Evolutionary conservation across 2,329 filamentous ascomycete species (phyloP).

Genomic region (Canariomyces notabilis): DNA sequence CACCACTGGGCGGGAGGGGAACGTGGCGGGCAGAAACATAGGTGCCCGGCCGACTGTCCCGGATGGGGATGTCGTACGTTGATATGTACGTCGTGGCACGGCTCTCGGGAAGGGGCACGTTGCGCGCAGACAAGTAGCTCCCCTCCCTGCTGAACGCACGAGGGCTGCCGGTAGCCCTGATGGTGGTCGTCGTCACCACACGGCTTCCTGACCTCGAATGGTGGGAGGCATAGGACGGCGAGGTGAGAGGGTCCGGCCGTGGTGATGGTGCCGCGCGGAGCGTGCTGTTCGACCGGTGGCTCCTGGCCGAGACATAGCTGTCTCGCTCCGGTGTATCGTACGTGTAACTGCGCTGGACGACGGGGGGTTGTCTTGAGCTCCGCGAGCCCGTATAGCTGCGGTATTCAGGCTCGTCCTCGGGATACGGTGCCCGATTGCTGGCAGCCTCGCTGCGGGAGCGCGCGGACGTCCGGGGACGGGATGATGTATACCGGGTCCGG

Average conservation of each 20-base stretch:
- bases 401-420: conserved; percentile 39
- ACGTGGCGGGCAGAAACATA: conserved; percentile 18
- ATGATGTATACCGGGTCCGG: conserved; percentile 37
- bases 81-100: conserved; percentile 20
- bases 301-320: conserved; percentile 42
- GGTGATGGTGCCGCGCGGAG: conserved; percentile 25
- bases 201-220: conserved; percentile 32
- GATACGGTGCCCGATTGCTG: conserved; percentile 33
- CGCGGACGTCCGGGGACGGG: conserved; percentile 32
- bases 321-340: conserved; percentile 35
- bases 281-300: conserved; percentile 34
- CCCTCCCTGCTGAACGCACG: conserved; percentile 19
- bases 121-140: conserved; percentile 19
- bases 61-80: conserved; percentile 2
- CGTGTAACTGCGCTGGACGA: conserved; percentile 29
- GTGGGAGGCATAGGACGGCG: conserved; percentile 23
- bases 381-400: conserved; percentile 36
- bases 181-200: conserved; percentile 22
- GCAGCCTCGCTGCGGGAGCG: conserved; percentile 41
- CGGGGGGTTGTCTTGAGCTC: conserved; percentile 28
- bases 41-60: conserved; percentile 12
- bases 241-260: conserved; percentile 7
- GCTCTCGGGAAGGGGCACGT: conserved; percentile 35
- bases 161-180: conserved; percentile 19
- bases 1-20: conserved; percentile 38